Evolutionary conservation across 106 monocot genomes (phyloP), one percentile per base, ranked within the genome.

Genomic region (Dioscorea alata): DNA sequence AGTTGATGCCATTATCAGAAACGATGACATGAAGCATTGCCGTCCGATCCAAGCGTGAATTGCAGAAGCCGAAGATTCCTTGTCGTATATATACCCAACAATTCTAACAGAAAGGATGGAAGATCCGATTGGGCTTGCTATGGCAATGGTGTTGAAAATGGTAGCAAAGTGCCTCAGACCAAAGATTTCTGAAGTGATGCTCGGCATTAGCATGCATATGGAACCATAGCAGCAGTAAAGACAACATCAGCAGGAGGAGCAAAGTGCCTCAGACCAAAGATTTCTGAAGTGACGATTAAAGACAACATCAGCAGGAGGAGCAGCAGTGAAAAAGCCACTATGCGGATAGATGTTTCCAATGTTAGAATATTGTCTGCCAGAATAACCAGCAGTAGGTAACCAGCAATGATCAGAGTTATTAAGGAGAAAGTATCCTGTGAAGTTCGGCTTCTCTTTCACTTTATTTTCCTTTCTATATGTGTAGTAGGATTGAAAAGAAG

Each of bases 201-300:
- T 90, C 2, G 92, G 97, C 97, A 99, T 99, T 49, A 99, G 57
- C 5, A 86, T 70, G 92, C 97, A 99, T 33, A 89, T 92, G 18
- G 81, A 81, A 21, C 97, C 97, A 59, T 99, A 99, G 58, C 97
- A n/a, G n/a, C n/a, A n/a, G n/a, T n/a, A n/a, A n/a, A n/a, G n/a
- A n/a, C n/a, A n/a, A n/a, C n/a, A n/a, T n/a, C n/a, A n/a, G n/a
- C n/a, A n/a, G n/a, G n/a, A n/a, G n/a, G n/a, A n/a, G n/a, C n/a
- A n/a, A n/a, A n/a, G n/a, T n/a, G n/a, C n/a, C n/a, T n/a, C n/a
- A n/a, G n/a, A n/a, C n/a, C n/a, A n/a, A n/a, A n/a, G n/a, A n/a
- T n/a, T n/a, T n/a, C n/a, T n/a, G n/a, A n/a, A n/a, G n/a, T n/a
- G n/a, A n/a, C 21, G 24, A 17, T 50, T 28, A 87, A 28, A 25